Base-by-base conservation (phyloP, 2,329 filamentous ascomycete genomes). In the Aotearoamyces nothofagi region DNA sequence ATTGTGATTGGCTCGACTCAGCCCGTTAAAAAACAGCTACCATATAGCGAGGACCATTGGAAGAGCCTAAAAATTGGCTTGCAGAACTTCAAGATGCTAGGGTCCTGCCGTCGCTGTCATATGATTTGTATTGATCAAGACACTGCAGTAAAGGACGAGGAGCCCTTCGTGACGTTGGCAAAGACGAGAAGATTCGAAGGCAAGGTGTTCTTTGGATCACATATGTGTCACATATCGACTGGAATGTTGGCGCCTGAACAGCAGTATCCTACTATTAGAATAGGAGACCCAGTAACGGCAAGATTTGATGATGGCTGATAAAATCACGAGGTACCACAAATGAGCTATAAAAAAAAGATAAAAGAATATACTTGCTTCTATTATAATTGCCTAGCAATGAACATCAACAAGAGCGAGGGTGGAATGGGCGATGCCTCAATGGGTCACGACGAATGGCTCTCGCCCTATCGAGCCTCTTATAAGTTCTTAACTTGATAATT, bases 111-210 rank as follows among this genome's bases (percentile, higher is more conserved):
- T 35, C 63, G 90, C 34, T 98, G 90, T 43, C 84, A 93, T 50
- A 96, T 98, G 86, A 78, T 98, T 7, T 94, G 87, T 48, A 71
- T 96, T 25, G 76, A 98, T 45, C 90, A 94, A 50, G 60, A 72
- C 26, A 93, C 78, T 9, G 84, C 74, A 0, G 63, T 72, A 37
- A 79, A 73, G 49, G 71, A 74, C 38, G 72, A 83, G 37, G 90
- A 96, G 51, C 90, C 90, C 0, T 92, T 90, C 46, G 69, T 79
- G 3, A 94, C 84, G 1, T 56, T 98, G 33, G 77, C 80, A 2
- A 93, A 92, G 58, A 92, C 82, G 8, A 69, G 90, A 40, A 69
- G 81, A 32, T 73, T 82, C 38, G 73, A 80, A 29, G 82, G 84
- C 2, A 84, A 84, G 52, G 78, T 94, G 3, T 78, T 78, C 41